A percentile compares a stretch with the other conserved stretches of the same genome.
Evolutionary conservation across 2,329 filamentous ascomycete species (phyloP).

Genomic region (Chaetomiaceae sp.): DNA sequence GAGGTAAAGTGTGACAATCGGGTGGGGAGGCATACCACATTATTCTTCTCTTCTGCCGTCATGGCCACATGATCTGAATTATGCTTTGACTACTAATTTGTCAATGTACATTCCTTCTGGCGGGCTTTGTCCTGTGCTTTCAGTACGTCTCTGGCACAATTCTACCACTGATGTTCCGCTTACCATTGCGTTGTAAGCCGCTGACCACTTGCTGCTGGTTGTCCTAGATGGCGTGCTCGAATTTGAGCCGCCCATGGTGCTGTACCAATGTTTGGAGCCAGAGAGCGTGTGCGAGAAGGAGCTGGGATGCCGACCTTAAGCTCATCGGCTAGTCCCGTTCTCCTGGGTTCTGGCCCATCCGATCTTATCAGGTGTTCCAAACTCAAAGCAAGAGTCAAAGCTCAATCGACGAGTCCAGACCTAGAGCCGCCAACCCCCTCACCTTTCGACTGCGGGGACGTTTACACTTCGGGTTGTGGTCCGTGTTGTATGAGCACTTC

Average conservation of each 20-base stretch:
- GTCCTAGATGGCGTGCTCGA: background rate
- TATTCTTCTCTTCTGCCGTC: conserved; percentile 8
- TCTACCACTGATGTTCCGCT: too few relatives aligned
- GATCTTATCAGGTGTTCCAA: background rate
- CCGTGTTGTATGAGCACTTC: background rate
- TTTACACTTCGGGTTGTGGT: too few relatives aligned
- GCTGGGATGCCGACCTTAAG: too few relatives aligned
- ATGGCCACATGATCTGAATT: conserved; percentile 13
- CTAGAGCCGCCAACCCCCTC: background rate
- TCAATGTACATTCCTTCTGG: conserved; percentile 15
- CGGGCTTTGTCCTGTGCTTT: conserved; percentile 8
- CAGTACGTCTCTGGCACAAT: conserved; percentile 1
- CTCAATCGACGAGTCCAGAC: conserved; percentile 2
- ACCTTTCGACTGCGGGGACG: background rate
- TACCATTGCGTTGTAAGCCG: background rate
- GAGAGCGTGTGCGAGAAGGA: too few relatives aligned
- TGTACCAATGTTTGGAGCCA: too few relatives aligned
- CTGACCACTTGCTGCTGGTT: conserved; percentile 3
- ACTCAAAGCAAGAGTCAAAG: conserved; percentile 3
- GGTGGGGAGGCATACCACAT: background rate
- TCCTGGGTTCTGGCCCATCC: background rate
- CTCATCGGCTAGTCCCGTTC: background rate
- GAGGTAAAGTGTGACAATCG: conserved; percentile 40
- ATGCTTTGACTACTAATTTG: conserved; percentile 10
- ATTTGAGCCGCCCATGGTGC: background rate